phyloP scores from a whole-genome alignment of 1,284 basidiomycete species.

The Anthracocystis setariae region DNA sequence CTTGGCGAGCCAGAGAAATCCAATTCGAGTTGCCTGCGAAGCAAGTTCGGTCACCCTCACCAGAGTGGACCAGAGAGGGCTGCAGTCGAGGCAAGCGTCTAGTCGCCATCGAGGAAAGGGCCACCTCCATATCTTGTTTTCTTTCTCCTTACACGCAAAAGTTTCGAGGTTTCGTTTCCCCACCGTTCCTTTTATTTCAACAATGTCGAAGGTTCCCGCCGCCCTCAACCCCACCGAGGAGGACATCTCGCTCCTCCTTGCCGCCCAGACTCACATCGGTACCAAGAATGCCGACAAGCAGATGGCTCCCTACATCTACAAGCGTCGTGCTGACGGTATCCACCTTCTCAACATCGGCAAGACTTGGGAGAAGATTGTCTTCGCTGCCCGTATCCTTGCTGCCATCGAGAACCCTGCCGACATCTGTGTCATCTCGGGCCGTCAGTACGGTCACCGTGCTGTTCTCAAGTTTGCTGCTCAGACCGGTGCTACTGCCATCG shows the following conservation, averaged over 20 bases:
- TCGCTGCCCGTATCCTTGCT: constrained; percentile 67
- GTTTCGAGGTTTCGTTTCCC: constrained; percentile 51
- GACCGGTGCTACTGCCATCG: constrained; percentile 97
- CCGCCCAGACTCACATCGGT: constrained; percentile 90
- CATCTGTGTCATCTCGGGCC: constrained; percentile 95
- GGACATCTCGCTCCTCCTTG: constrained; percentile 92
- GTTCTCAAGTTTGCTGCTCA: constrained; percentile 98
- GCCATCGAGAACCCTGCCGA: constrained; percentile 95
- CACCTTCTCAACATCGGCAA: constrained; percentile 98
- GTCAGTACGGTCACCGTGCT: constrained; percentile 98
- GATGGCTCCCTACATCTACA: constrained; percentile 98
- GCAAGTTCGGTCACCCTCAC: background rate
- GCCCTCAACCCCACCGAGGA: constrained; percentile 93
- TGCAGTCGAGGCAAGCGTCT: constrained; percentile 1
- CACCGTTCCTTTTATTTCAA: constrained; percentile 14
- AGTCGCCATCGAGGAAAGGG: constrained; percentile 20
- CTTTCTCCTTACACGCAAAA: constrained; percentile 45
- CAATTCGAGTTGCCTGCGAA: background rate
- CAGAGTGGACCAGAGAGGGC: background rate
- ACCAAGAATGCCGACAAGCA: constrained; percentile 97
- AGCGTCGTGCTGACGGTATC: constrained; percentile 95
- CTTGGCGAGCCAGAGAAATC: background rate
- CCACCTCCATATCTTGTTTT: constrained; percentile 24
- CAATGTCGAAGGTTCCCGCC: constrained; percentile 81
- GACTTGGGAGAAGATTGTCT: constrained; percentile 95